These are phyloP conservation scores for Rhodotorula graminis DNA, from an alignment of 768 basidiomycete species.

Conservation along the genomic window DNA sequence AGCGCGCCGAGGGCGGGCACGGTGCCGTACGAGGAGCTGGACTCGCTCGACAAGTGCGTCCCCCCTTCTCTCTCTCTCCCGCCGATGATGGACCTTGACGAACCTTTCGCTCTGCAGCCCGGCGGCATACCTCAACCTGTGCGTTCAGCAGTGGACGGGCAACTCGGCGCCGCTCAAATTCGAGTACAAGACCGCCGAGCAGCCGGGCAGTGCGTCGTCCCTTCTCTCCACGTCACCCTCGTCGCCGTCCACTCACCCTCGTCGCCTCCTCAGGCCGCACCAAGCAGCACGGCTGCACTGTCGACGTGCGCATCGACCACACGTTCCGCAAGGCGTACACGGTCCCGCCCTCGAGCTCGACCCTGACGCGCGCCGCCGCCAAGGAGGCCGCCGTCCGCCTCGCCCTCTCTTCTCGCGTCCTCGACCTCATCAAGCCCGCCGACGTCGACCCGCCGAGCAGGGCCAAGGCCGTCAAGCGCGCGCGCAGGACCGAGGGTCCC, in stretches of 20 bases:
- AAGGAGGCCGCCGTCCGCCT: constrained; percentile 20
- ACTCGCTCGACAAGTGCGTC: constrained; percentile 5
- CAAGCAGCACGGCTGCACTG: constrained; percentile 13
- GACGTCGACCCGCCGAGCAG: not conserved
- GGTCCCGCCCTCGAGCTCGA: not conserved
- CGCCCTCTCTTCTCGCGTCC: constrained; percentile 4
- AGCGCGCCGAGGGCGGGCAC: not conserved
- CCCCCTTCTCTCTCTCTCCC: fast-evolving
- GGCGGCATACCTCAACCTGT: constrained; percentile 10
- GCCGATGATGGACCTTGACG: too few species aligned
- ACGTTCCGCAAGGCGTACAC: not conserved
- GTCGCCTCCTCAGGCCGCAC: not conserved
- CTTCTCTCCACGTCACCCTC: not conserved
- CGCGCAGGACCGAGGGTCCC: not conserved
- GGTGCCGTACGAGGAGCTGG: constrained; percentile 9
- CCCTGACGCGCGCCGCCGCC: not conserved
- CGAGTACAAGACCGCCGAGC: not conserved
- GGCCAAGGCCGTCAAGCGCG: not conserved
- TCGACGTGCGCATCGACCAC: not conserved
- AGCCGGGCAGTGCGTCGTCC: not conserved
- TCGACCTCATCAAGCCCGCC: constrained; percentile 10
- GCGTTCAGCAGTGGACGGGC: constrained; percentile 15
- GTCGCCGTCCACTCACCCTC: too few species aligned
- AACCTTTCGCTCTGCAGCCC: not conserved
- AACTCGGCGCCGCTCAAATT: constrained; percentile 12